Percentiles rank a stretch among this genome's conserved stretches.
Evolutionary conservation across 495 filamentous ascomycete species (phyloP).

Genomic region (Lepidopterella palustris): DNA sequence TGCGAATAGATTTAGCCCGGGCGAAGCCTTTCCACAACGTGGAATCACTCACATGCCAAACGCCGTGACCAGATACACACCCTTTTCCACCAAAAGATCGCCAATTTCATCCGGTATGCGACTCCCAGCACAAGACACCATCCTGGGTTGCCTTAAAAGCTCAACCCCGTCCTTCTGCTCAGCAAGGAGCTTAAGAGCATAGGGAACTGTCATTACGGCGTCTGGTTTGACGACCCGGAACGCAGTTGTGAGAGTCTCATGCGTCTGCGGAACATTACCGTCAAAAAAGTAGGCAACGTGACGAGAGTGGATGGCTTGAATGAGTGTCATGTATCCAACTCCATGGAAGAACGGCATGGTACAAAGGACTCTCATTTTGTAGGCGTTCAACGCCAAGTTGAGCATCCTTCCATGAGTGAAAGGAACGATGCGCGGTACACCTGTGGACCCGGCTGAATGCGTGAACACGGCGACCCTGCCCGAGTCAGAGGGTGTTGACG

Average conservation of each 20-base stretch:
- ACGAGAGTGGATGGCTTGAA: not conserved
- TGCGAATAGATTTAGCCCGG: conserved; percentile 10
- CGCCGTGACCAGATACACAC: conserved; percentile 44
- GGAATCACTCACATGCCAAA: conserved; percentile 38
- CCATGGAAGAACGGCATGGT: not conserved
- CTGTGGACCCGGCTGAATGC: not conserved
- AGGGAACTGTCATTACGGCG: not conserved
- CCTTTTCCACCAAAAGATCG: conserved; percentile 46
- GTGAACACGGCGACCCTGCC: not conserved
- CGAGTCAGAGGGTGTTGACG: not conserved
- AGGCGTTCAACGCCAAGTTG: not conserved
- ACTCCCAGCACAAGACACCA: conserved; percentile 46
- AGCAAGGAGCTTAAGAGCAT: not conserved
- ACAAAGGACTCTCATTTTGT: not conserved
- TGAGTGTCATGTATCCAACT: not conserved
- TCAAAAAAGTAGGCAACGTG: not conserved
- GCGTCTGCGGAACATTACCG: not conserved
- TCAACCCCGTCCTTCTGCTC: not conserved
- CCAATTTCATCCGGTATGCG: conserved; percentile 34
- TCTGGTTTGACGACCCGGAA: not conserved
- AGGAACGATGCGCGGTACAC: not conserved
- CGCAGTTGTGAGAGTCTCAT: not conserved
- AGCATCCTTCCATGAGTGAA: not conserved
- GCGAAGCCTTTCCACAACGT: conserved; percentile 17
- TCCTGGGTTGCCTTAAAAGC: conserved; percentile 35